Conservation (phyloP, 495 filamentous ascomycete species). For the Penicillium canescens region DNA sequence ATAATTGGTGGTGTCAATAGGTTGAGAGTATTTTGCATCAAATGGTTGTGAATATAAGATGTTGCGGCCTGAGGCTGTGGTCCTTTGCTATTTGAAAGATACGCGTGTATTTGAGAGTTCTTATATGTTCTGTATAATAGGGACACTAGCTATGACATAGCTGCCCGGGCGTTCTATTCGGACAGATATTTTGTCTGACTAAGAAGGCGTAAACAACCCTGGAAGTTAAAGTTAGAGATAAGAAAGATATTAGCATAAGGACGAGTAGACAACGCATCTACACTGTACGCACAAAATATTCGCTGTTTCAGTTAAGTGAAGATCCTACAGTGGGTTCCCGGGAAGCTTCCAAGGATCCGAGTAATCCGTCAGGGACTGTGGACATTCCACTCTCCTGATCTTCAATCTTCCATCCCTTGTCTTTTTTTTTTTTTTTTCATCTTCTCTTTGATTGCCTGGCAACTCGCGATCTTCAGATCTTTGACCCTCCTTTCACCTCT, state of each 20-base stretch:
- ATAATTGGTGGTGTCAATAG: constrained; percentile 10
- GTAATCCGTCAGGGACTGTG: constrained; percentile 15
- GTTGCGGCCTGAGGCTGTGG: too few relatives aligned
- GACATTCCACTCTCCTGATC: constrained; percentile 7
- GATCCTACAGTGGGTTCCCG: constrained; percentile 4
- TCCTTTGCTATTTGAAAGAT: too few relatives aligned
- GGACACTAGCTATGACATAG: too few relatives aligned
- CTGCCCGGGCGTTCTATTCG: too few relatives aligned
- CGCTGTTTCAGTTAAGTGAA: neutral
- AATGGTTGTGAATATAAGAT: neutral
- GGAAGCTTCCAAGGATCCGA: constrained; percentile 29
- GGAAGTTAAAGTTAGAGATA: too few relatives aligned
- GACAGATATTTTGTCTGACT: too few relatives aligned
- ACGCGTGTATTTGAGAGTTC: too few relatives aligned
- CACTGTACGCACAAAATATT: too few relatives aligned
- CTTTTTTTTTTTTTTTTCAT: neutral
- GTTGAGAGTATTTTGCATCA: neutral
- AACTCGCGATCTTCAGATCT: constrained; percentile 12
- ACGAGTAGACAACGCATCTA: too few relatives aligned
- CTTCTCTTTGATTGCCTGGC: neutral
- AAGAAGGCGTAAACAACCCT: too few relatives aligned
- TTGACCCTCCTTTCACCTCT: constrained; percentile 5
- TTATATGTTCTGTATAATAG: too few relatives aligned
- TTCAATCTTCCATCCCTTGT: neutral
- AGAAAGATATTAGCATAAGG: too few relatives aligned